Base-by-base conservation (phyloP, 2,329 filamentous ascomycete genomes). In the Fusarium staphyleae region DNA sequence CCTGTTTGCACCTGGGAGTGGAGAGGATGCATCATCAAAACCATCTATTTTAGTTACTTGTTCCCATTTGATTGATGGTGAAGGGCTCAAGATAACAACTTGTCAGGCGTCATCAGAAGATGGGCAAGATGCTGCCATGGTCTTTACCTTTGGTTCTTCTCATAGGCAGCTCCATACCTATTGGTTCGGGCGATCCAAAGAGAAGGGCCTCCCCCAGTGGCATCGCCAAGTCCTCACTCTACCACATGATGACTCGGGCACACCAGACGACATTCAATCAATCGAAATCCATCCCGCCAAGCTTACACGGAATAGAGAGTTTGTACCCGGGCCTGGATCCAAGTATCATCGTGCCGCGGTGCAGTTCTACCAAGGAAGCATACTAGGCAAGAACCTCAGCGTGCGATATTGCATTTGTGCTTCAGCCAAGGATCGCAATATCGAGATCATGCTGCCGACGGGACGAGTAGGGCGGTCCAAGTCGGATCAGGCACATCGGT, bases 281-380 rank as follows among this genome's bases (percentile, higher is more conserved):
- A 56, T 75, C 2, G 62, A 61, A 15, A 65, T 75, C 2, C 64
- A 67, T 13, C 69, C 69, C 2, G 63, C 66, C 12, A 56, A 55
- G 12, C 57, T 75, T 1, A 41, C 43, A 16, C 48, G 47, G 14
- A 35, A 52, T 4, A 40, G 41, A 6, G 34, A 49, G 8, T 34
- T 48, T 6, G 33, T 59, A 1, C 34, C 48, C 12, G 69, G 69
- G 1, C 50, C 62, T 2, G 73, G 73, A 12, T 60, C 60, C 14
- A 47, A 61, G 11, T 76, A 78, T 43, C 51, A 66, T 9, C 57
- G 70, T 3, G 57, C 71, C 18, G 69, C 68, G 3, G 64, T 77
- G 3, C 70, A 71, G 15, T 81, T 82, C 57, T 82, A 77, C 46
- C 80, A 84, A 53, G 57, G 81, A 12, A 75, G 73, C 45, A 68